Evolutionary conservation across 768 basidiomycete species (phyloP).

Genomic region (Rossbeevera mucosa): DNA sequence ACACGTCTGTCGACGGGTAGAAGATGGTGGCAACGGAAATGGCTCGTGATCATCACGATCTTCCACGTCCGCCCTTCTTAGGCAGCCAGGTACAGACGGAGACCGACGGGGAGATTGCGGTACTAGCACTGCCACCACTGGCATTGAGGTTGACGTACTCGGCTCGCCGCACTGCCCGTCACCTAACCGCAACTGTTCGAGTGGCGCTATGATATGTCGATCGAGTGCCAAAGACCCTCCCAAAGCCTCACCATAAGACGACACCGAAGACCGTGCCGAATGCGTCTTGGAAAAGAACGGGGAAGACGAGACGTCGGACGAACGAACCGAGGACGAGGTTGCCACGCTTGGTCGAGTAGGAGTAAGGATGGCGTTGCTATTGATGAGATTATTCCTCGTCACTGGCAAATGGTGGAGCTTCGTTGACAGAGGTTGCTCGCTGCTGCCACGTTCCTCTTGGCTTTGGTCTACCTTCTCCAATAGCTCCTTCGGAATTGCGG

Average conservation of each 20-base stretch:
- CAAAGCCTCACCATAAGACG: conserved; percentile 47
- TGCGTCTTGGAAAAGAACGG: conserved; percentile 47
- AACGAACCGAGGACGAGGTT: conserved; percentile 57
- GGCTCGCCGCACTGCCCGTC: conserved; percentile 7
- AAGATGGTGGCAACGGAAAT: conserved; percentile 6
- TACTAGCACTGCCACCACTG: neutral
- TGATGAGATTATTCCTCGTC: conserved; percentile 6
- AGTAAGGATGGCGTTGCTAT: neutral
- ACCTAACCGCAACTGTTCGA: conserved; percentile 45
- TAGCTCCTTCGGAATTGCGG: conserved; percentile 50
- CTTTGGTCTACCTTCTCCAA: conserved; percentile 8
- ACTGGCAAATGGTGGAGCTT: neutral
- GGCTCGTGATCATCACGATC: conserved; percentile 1
- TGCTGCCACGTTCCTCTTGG: conserved; percentile 1
- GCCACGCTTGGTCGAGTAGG: conserved; percentile 41
- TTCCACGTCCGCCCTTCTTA: conserved; percentile 3
- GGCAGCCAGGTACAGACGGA: conserved; percentile 15
- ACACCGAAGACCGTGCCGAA: conserved; percentile 50
- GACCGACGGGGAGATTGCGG: conserved; percentile 17
- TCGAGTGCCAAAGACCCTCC: conserved; percentile 32
- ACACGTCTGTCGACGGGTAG: conserved; percentile 5
- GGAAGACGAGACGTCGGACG: conserved; percentile 52
- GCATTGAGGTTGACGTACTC: neutral
- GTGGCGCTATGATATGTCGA: conserved; percentile 53
- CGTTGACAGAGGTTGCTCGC: conserved; percentile 8